These are phyloP conservation scores for Cryptococcus sp. DNA, from an alignment of 1,284 basidiomycete genomes.

Conservation along the genomic window DNA sequence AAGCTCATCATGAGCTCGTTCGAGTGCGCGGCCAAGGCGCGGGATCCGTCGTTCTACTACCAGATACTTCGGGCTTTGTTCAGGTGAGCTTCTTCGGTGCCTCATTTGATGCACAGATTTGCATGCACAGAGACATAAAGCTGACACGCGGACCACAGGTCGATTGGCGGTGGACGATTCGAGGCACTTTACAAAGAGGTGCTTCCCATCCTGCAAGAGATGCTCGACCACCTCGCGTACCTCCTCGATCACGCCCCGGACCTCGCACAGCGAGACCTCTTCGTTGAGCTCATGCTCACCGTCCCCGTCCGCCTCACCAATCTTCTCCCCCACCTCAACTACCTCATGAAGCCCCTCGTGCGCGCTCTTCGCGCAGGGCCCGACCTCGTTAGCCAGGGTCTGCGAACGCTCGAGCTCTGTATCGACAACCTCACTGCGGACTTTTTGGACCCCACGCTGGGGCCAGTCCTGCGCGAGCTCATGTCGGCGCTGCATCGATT, in stretches of 20 bases:
- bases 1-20: conserved; percentile 98
- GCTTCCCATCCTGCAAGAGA: conserved; percentile 89
- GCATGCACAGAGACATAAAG: background rate
- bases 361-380: conserved; percentile 81
- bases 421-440: conserved; percentile 99
- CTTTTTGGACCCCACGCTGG: conserved; percentile 95
- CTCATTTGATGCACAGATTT: background rate
- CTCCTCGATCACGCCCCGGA: conserved; percentile 78
- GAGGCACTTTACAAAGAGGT: conserved; percentile 97
- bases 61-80: conserved; percentile 92
- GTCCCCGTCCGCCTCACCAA: conserved; percentile 95
- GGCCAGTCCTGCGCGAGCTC: conserved; percentile 85
- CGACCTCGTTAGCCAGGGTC: conserved; percentile 91
- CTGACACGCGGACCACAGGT: conserved; percentile 43
- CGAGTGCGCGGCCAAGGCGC: conserved; percentile 84
- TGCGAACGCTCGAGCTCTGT: conserved; percentile 96
- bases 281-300: conserved; percentile 96
- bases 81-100: conserved; percentile 52
- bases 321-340: conserved; percentile 89
- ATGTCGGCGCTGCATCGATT: conserved; percentile 92
- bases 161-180: conserved; percentile 96
- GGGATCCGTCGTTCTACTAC: conserved; percentile 90
- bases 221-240: conserved; percentile 91
- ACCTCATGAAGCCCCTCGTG: conserved; percentile 95
- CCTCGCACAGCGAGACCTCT: conserved; percentile 73